Evolutionary conservation across 306 rosid species (phyloP).

Genomic region (Begonia masoniana): DNA sequence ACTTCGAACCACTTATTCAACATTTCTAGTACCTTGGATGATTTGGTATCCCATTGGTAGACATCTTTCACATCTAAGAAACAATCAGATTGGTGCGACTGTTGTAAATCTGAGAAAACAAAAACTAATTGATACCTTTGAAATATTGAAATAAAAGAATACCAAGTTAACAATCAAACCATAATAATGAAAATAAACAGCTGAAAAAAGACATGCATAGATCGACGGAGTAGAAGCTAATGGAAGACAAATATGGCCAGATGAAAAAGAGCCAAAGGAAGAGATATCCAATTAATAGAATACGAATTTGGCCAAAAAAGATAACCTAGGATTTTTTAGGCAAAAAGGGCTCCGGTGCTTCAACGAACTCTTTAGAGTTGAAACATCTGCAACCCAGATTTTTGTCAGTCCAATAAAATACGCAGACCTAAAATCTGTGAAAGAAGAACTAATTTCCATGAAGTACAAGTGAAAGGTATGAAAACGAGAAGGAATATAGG

Average conservation of each 20-base stretch:
- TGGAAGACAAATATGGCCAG: not conserved
- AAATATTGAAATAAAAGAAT: not conserved
- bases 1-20: not conserved
- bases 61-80: constrained; percentile 15
- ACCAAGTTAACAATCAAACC: not conserved
- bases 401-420: constrained; percentile 27
- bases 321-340: constrained; percentile 31
- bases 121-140: not conserved
- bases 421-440: constrained; percentile 17
- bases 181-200: not conserved
- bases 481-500: not conserved
- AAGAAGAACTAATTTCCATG: constrained; percentile 8
- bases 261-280: not conserved
- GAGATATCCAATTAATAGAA: constrained; percentile 3
- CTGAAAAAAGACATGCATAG: not conserved
- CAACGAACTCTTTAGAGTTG: constrained; percentile 38
- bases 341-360: constrained; percentile 31
- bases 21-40: constrained; percentile 37
- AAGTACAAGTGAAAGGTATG: constrained; percentile 2
- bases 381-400: constrained; percentile 45
- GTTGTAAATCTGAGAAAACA: constrained; percentile 23
- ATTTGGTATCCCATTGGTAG: constrained; percentile 15
- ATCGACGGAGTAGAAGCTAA: not conserved
- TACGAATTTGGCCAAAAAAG: constrained; percentile 23
- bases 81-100: constrained; percentile 10